These are phyloP conservation scores for Tarenaya hassleriana DNA, from an alignment of 345 rosid species.

Conservation along the genomic window DNA sequence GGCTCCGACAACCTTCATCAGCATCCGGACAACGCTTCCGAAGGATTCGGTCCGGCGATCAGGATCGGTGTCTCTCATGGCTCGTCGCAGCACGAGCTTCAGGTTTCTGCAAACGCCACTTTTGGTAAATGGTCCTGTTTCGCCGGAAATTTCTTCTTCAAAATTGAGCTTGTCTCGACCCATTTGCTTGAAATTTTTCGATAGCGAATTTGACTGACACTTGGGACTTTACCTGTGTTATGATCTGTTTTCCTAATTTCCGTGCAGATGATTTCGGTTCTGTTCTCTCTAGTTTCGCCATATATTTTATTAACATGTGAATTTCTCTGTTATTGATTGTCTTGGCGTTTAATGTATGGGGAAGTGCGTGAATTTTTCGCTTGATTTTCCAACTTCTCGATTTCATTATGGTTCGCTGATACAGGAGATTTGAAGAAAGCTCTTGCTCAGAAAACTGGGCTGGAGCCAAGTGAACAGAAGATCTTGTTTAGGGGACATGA, in stretches of 20 bases:
- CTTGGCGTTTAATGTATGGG: too few species aligned
- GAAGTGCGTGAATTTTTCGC: conserved; percentile 1
- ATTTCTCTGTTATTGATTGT: background rate
- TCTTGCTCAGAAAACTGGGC: conserved; percentile 42
- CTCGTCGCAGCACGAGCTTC: conserved; percentile 42
- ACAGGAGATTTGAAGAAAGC: conserved; percentile 61
- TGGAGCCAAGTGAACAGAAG: conserved; percentile 41
- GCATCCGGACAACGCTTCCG: conserved; percentile 24
- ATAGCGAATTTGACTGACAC: too few species aligned
- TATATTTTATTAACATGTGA: background rate
- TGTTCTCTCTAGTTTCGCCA: too few species aligned
- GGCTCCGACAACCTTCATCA: conserved; percentile 21
- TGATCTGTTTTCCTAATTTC: too few species aligned
- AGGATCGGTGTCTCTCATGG: conserved; percentile 44
- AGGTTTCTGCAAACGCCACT: conserved; percentile 42
- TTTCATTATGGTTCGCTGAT: conserved; percentile 9
- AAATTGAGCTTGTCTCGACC: background rate
- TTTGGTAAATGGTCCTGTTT: conserved; percentile 41
- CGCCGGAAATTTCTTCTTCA: background rate
- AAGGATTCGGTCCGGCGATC: conserved; percentile 27
- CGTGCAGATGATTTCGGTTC: too few species aligned
- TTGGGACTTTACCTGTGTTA: too few species aligned
- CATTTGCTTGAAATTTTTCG: background rate
- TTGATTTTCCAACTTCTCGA: conserved; percentile 5
- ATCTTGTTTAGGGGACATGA: conserved; percentile 77